Conservation (phyloP, 1,284 basidiomycete species). For the Apiotrichum gamsii region DNA sequence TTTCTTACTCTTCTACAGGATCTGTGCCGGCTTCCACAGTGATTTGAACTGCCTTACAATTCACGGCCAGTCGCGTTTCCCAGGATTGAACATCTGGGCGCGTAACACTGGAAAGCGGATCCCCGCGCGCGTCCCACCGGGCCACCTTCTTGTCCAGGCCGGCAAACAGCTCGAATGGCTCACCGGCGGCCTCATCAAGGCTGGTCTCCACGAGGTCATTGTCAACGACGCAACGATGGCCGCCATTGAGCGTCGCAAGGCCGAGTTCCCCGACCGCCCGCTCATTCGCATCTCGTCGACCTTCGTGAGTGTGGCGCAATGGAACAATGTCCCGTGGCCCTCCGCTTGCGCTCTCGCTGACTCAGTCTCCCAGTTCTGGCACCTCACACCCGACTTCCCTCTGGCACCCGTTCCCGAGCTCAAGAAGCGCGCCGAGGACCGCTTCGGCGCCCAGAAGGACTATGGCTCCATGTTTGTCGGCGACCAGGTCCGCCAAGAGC, state of each 20-base stretch:
- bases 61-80: slow-evolving; percentile 66
- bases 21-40: slow-evolving; percentile 82
- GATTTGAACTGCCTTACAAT: slow-evolving; percentile 60
- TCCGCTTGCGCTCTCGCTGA: neutral
- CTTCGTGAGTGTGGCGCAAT: slow-evolving; percentile 55
- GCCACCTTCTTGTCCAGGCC: slow-evolving; percentile 63
- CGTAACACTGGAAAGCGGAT: slow-evolving; percentile 83
- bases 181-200: slow-evolving; percentile 77
- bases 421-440: slow-evolving; percentile 41
- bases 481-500: slow-evolving; percentile 75
- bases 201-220: slow-evolving; percentile 82
- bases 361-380: slow-evolving; percentile 73
- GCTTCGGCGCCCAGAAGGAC: slow-evolving; percentile 46
- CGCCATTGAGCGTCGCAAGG: slow-evolving; percentile 59
- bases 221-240: slow-evolving; percentile 70
- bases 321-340: no score
- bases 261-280: slow-evolving; percentile 63
- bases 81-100: slow-evolving; percentile 70
- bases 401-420: slow-evolving; percentile 60
- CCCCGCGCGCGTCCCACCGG: slow-evolving; percentile 67
- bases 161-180: slow-evolving; percentile 88
- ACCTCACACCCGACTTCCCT: slow-evolving; percentile 75
- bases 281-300: slow-evolving; percentile 85
- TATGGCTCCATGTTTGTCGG: slow-evolving; percentile 80
- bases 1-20: slow-evolving; percentile 51